These are phyloP conservation scores for Piloderma croceum DNA, from an alignment of 768 basidiomycete species.

Conservation along the genomic window DNA sequence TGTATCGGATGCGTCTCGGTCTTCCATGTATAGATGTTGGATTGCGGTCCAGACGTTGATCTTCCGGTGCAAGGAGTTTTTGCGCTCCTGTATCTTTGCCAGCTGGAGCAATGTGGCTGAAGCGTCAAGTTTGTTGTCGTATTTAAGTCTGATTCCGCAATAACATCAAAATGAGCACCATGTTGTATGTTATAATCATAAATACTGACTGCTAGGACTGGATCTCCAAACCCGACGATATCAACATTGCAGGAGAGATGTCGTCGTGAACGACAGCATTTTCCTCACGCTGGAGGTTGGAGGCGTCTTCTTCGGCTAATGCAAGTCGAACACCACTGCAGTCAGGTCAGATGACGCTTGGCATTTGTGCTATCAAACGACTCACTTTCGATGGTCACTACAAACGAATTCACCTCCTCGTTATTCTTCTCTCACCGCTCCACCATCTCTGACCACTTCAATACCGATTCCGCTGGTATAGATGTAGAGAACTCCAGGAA, in stretches of 20 bases:
- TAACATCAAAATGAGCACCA: too few relatives aligned
- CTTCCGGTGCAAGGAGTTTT: slow-evolving; percentile 14
- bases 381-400: slow-evolving; percentile 8
- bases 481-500: neutral
- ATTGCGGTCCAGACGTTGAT: slow-evolving; percentile 24
- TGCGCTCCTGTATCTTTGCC: slow-evolving; percentile 22
- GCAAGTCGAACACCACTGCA: slow-evolving; percentile 13
- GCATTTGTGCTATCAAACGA: neutral
- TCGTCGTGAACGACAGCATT: slow-evolving; percentile 1
- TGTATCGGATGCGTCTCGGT: neutral
- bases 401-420: slow-evolving; percentile 16
- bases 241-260: slow-evolving; percentile 19
- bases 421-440: slow-evolving; percentile 20
- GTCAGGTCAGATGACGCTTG: slow-evolving; percentile 4
- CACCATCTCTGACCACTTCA: slow-evolving; percentile 16
- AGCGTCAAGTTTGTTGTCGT: too few relatives aligned
- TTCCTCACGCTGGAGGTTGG: slow-evolving; percentile 3
- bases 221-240: slow-evolving; percentile 26
- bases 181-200: neutral
- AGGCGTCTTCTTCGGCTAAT: slow-evolving; percentile 20
- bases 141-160: too few relatives aligned
- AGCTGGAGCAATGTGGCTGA: too few relatives aligned
- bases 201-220: slow-evolving; percentile 24
- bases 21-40: slow-evolving; percentile 24
- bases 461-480: neutral